These are phyloP conservation scores for Quercus mongolica DNA, from an alignment of 306 rosid genomes.

Conservation along the genomic window DNA sequence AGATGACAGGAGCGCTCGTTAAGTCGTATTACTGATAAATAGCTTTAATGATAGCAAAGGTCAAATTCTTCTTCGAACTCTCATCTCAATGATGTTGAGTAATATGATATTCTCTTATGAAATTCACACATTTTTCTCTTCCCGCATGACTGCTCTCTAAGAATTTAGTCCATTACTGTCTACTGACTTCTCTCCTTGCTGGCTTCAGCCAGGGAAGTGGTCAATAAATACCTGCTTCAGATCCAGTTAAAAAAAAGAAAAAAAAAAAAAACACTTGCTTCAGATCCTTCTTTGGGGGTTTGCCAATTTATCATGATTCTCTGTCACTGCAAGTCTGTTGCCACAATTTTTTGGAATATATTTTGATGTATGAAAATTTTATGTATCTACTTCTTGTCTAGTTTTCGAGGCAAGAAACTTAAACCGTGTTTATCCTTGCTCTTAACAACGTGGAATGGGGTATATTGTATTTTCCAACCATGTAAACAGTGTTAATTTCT, in stretches of 20 bases:
- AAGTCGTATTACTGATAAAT: conserved; percentile 19
- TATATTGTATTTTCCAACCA: too few relatives aligned
- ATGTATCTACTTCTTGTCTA: not conserved
- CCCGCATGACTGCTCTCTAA: not conserved
- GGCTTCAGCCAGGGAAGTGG: not conserved
- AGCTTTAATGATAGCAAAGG: conserved; percentile 11
- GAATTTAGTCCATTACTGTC: not conserved
- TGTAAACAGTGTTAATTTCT: too few relatives aligned
- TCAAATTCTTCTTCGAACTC: conserved; percentile 1
- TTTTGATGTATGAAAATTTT: not conserved
- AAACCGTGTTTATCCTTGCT: not conserved
- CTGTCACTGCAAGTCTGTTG: not conserved
- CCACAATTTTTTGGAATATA: not conserved
- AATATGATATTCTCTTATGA: not conserved
- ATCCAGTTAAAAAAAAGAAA: not conserved
- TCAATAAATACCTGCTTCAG: not conserved
- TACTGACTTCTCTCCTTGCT: not conserved
- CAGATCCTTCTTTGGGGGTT: not conserved
- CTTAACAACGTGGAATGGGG: not conserved
- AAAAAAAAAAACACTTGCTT: too few relatives aligned
- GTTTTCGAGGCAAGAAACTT: not conserved
- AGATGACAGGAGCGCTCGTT: conserved; percentile 57
- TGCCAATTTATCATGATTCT: not conserved
- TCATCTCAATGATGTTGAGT: not conserved
- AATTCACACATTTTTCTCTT: not conserved